Percentiles rank a stretch among this genome's conserved stretches.
Evolutionary conservation across 2,329 filamentous ascomycete genomes (phyloP).

Genomic region (Fusarium brevicatenulatum): DNA sequence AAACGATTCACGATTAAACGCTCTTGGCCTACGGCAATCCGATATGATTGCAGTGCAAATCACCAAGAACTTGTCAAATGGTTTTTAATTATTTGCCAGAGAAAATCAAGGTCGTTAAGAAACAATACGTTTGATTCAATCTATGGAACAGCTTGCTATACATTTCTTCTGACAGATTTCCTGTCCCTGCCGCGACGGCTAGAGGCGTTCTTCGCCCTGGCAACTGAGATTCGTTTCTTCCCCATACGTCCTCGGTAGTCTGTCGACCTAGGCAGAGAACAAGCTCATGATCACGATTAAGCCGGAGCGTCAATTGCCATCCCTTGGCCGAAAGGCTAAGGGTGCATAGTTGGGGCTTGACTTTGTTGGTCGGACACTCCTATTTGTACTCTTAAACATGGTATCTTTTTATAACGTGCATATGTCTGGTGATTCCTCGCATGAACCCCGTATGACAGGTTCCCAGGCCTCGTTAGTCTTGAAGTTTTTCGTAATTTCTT

Average conservation of each 20-base stretch:
- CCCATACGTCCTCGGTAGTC: constrained; percentile 83
- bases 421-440: constrained; percentile 12
- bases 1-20: not conserved
- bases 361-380: constrained; percentile 86
- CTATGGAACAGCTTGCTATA: constrained; percentile 23
- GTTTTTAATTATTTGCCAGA: not conserved
- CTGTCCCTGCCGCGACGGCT: constrained; percentile 64
- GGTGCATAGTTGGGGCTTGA: constrained; percentile 95
- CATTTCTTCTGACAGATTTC: constrained; percentile 15
- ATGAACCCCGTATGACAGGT: not conserved
- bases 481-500: constrained; percentile 8
- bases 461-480: not conserved
- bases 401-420: constrained; percentile 10
- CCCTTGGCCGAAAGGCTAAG: constrained; percentile 78
- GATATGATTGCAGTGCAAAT: not conserved
- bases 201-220: constrained; percentile 58
- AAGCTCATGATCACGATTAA: constrained; percentile 87
- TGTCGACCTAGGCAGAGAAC: constrained; percentile 81
- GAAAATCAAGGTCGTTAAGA: not conserved
- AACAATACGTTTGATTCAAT: constrained; percentile 4
- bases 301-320: constrained; percentile 96
- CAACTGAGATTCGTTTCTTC: constrained; percentile 68
- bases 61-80: not conserved
- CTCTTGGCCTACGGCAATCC: not conserved
- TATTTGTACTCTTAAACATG: constrained; percentile 16